Percentiles rank a stretch among this genome's conserved stretches.
These are phyloP conservation scores for Lachancea thermotolerans DNA, from an alignment of 805 yeast species.

Conservation along the genomic window DNA sequence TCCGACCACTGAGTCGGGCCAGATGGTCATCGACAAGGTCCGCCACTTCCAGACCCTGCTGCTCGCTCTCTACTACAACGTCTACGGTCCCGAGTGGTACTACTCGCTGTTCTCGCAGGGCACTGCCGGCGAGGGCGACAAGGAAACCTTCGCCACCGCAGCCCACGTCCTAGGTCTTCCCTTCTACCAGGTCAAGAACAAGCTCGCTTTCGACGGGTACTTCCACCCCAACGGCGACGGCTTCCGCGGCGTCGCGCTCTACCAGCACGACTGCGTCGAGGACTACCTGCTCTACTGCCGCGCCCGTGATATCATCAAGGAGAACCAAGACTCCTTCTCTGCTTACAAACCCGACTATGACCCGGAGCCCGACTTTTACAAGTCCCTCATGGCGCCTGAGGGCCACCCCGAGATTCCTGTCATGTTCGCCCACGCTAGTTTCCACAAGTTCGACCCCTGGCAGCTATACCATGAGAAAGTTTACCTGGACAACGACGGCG, in stretches of 20 bases:
- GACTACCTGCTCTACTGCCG: conserved; percentile 35
- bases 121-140: conserved; percentile 73
- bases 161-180: conserved; percentile 45
- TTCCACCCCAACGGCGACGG: conserved; percentile 8
- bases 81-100: conserved; percentile 58
- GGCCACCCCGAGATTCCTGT: conserved; percentile 14
- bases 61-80: conserved; percentile 57
- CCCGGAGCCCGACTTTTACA: conserved; percentile 11
- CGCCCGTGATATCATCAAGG: neutral
- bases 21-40: conserved; percentile 53
- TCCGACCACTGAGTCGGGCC: conserved; percentile 66
- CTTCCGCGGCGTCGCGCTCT: conserved; percentile 37
- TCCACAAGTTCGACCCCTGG: conserved; percentile 33
- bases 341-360: conserved; percentile 14
- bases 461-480: conserved; percentile 15
- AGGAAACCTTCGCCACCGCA: conserved; percentile 68
- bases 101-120: conserved; percentile 67
- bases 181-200: conserved; percentile 45
- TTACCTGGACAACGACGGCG: conserved; percentile 15
- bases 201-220: conserved; percentile 34
- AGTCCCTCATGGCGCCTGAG: conserved; percentile 10
- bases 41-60: conserved; percentile 52
- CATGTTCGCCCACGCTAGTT: conserved; percentile 35
- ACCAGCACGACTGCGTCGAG: conserved; percentile 39
- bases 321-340: conserved; percentile 7